Evolutionary conservation across 495 filamentous ascomycete genomes (phyloP).

Genomic region (Mytilinidion resinicola): DNA sequence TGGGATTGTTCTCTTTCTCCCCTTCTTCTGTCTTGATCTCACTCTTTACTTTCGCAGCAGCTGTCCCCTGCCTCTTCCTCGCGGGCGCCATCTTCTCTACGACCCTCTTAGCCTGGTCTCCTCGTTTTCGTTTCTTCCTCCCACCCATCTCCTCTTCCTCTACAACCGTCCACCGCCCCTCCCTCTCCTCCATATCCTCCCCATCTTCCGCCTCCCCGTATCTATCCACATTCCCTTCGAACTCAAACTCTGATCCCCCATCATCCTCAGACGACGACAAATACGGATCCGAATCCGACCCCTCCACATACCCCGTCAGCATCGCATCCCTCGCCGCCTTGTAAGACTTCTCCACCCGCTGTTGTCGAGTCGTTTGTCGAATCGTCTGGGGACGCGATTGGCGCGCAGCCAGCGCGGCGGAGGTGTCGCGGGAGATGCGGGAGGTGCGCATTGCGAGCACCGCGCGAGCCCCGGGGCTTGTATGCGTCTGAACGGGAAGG

Average conservation of each 20-base stretch:
- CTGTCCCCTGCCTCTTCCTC: neutral
- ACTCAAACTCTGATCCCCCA: conserved; percentile 9
- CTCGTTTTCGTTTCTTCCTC: conserved; percentile 7
- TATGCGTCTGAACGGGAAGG: neutral
- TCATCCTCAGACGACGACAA: no score
- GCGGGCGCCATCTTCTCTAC: conserved; percentile 12
- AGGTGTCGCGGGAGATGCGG: conserved; percentile 52
- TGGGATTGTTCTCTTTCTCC: conserved; percentile 1
- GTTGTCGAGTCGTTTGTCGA: neutral
- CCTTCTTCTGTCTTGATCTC: neutral
- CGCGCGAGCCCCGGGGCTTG: no score
- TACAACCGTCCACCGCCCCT: neutral
- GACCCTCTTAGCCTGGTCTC: conserved; percentile 6
- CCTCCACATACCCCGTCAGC: no score
- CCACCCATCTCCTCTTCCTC: no score
- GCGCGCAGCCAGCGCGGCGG: conserved; percentile 43
- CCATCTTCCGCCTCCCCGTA: conserved; percentile 5
- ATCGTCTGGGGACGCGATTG: neutral
- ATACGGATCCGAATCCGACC: no score
- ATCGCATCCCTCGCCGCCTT: no score
- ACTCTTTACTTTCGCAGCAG: neutral
- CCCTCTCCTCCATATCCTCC: conserved; percentile 17
- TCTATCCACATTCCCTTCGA: conserved; percentile 2
- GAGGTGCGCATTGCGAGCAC: conserved; percentile 55
- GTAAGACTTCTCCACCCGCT: no score